Percentiles rank a stretch among this genome's conserved stretches.
These are phyloP conservation scores for Pyricularia sp. DNA, from an alignment of 2,329 filamentous ascomycete species.

Conservation along the genomic window DNA sequence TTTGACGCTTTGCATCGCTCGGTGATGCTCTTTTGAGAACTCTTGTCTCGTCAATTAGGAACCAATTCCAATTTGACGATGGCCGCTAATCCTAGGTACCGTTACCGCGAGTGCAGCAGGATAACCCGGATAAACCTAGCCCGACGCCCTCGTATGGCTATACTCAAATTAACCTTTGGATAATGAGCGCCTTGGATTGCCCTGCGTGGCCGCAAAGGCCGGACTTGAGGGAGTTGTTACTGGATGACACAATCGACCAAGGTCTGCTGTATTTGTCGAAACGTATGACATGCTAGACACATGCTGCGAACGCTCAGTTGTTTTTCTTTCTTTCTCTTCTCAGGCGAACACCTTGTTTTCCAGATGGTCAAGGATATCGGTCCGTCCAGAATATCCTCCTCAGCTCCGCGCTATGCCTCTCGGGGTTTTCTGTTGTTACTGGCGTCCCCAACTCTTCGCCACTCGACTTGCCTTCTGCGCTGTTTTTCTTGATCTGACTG, in stretches of 20 bases:
- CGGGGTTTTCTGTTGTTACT: not conserved
- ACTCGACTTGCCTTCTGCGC: not conserved
- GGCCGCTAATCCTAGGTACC: not conserved
- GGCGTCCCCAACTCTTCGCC: not conserved
- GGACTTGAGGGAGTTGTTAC: not conserved
- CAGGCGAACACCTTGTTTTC: not conserved
- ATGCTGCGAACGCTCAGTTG: not conserved
- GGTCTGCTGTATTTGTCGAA: not conserved
- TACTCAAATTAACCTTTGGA: not conserved
- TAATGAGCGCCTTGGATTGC: not conserved
- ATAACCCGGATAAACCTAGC: not conserved
- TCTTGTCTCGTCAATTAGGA: not conserved
- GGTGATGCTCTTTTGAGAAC: not conserved
- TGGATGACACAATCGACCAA: not conserved
- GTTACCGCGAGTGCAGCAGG: not conserved
- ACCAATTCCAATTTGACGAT: not conserved
- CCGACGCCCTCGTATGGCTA: not conserved
- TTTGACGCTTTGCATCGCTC: too few relatives aligned
- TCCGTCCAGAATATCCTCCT: not conserved
- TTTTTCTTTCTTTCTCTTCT: not conserved
- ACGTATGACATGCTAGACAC: not conserved
- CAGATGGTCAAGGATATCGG: not conserved
- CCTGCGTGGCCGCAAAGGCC: not conserved
- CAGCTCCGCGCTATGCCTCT: not conserved
- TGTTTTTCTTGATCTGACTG: not conserved